A percentile compares a stretch with the other conserved stretches of the same genome.
These are phyloP conservation scores for Fusarium sp. DNA, from an alignment of 2,329 filamentous ascomycete species.

Conservation along the genomic window DNA sequence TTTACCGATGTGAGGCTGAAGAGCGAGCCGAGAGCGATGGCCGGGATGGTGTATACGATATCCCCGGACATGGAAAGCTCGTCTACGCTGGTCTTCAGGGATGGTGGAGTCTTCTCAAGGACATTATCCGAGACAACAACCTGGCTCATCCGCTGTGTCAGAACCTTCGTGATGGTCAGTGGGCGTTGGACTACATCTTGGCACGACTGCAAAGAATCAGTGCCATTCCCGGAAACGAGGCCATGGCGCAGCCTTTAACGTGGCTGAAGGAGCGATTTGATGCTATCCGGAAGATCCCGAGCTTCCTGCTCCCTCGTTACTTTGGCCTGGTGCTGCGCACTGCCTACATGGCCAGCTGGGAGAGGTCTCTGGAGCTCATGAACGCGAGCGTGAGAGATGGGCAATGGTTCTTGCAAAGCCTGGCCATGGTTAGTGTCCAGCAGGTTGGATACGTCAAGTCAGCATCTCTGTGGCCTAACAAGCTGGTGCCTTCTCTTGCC, in stretches of 20 bases:
- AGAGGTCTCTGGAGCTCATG: conserved; percentile 83
- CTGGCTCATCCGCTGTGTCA: conserved; percentile 94
- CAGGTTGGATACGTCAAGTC: conserved; percentile 91
- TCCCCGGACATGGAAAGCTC: conserved; percentile 85
- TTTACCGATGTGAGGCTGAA: conserved; percentile 93
- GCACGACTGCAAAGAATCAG: conserved; percentile 81
- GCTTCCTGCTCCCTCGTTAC: conserved; percentile 90
- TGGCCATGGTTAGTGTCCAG: conserved; percentile 93
- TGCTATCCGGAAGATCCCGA: conserved; percentile 85
- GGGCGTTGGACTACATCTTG: conserved; percentile 90
- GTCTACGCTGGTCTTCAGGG: conserved; percentile 98
- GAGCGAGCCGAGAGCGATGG: conserved; percentile 83
- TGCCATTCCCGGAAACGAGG: conserved; percentile 69
- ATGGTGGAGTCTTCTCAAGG: conserved; percentile 93
- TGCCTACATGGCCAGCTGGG: conserved; percentile 86
- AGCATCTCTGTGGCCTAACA: conserved; percentile 89
- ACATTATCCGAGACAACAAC: conserved; percentile 89
- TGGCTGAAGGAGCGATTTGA: conserved; percentile 91
- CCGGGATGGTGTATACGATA: conserved; percentile 86
- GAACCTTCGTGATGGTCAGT: conserved; percentile 90
- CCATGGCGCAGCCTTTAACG: conserved; percentile 72
- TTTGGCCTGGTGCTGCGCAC: conserved; percentile 91
- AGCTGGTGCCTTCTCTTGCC: conserved; percentile 86
- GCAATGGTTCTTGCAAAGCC: conserved; percentile 88
- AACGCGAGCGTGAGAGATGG: conserved; percentile 80